Evolutionary conservation across 1,284 basidiomycete genomes (phyloP), one percentile per base, ranked within the genome.

Genomic region (Acaromyces ingoldii): DNA sequence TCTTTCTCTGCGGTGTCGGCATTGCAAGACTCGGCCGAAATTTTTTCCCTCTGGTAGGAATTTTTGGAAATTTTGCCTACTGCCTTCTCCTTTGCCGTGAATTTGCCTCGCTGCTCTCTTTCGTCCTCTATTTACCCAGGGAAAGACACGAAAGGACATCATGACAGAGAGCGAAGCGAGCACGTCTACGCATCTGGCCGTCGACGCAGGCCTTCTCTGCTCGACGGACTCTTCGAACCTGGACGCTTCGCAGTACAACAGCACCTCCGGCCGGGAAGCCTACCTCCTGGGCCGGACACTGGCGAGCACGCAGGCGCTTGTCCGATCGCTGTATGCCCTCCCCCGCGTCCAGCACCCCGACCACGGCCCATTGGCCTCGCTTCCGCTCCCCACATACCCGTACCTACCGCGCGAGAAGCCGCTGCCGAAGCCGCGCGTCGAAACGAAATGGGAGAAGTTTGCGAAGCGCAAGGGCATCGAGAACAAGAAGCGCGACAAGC

Each of bases 361-460:
- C 31, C 86, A 91, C 63, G 93, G 92, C 0, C 89, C 89, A 0
- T 81, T 93, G 48, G 89, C 88, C 1, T 80, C 84, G 54, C 84
- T 96, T 3, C 83, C 80, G 4, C 82, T 97, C 1, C 42, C 42
- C 24, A 31, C 42, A 28, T 45, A 45, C 15, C 42, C 42, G 30
- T n/a, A 31, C 5, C 26, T 45, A 6, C 93, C 93, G 0, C 84
- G 93, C 29, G 83, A 91, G 39, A 98, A 99, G 77, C 88, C 88
- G 1, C 79, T 97, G 22, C 93, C 93, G 0, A 92, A 91, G 72
- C 86, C 88, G 3, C 95, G 93, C 78, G 86, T 88, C 3, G 83
- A 83, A 43, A 97, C 93, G 13, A 98, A 96, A 77, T 98, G 95
- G 95, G 89, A 97, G 79, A 82, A 84, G 58, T 98, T 97, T 71